Base-by-base conservation (phyloP, 129 eudicot species). In the Pulicaria dysenterica region DNA sequence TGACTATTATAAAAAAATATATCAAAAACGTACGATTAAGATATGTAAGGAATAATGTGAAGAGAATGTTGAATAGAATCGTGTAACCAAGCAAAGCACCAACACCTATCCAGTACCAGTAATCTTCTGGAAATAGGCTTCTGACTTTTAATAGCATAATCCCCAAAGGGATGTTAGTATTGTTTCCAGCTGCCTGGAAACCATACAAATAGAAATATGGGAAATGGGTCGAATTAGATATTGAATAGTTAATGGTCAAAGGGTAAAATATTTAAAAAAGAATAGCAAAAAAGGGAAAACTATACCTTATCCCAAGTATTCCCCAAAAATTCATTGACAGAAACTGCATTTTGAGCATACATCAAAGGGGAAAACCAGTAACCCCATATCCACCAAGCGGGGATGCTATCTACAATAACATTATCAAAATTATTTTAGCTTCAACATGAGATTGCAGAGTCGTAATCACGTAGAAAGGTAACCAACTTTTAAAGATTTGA, bases 331-430 rank as follows among this genome's bases (percentile, higher is more conserved):
- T 93, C 98, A 81, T 93, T 93, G 3, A 90, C 96, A 0, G 95
- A 87, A 85, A 89, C 88, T 60, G 96, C 98, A 79, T 85, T 93
- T 75, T 89, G 96, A 41, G 96, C 96, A 79, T 93, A 93, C 98
- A 89, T 93, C 83, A 93, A 82, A 48, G 98, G 98, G 56, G 98
- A 93, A 80, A 87, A 62, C 98, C 98, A 93, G 71, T 93, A 89
- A 83, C 98, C 98, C 98, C 98, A 93, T 7, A 93, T 90, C 98
- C 98, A 93, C 98, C 98, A 93, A 60, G 80, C 50, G 15, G 97
- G 97, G 65, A 91, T 91, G 88, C 92, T 85, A 78, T 85, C 92
- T 89, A 65, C 71, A 74, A 36, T 31, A 15, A 67, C 53, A 64
- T 48, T 73, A 13, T 42, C 71, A 5, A 62, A 44, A 31, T 19